phyloP scores from a whole-genome alignment of 73 alveolate genomes.

The Tetrahymena malaccensis region DNA sequence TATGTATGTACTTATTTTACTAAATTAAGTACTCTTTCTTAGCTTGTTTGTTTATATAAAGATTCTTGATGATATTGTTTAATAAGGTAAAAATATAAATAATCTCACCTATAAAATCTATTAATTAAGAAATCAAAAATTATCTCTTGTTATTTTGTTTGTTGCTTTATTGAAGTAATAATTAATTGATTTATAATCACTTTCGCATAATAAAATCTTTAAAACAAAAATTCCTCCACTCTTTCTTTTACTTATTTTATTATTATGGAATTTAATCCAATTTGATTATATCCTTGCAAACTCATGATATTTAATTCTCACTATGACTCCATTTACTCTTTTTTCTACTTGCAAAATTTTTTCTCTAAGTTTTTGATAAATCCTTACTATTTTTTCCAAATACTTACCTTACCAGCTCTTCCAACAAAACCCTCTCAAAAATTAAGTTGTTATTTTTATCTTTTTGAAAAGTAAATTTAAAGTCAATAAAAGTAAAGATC shows the following conservation, averaged over 20 bases:
- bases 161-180: neutral
- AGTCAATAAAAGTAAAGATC: too few relatives aligned
- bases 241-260: too few relatives aligned
- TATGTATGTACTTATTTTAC: neutral
- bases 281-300: neutral
- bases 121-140: neutral
- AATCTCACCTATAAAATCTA: neutral
- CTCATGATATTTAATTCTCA: neutral
- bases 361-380: neutral
- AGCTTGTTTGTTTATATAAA: neutral
- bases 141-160: neutral
- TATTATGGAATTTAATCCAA: neutral
- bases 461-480: too few relatives aligned
- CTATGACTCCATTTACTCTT: neutral
- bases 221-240: neutral
- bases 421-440: neutral
- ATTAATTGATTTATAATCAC: neutral
- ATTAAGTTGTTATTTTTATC: neutral
- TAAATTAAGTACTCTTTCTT: neutral
- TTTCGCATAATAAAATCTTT: neutral
- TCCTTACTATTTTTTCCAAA: neutral
- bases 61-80: neutral
- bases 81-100: neutral
- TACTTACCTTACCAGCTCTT: neutral
- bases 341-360: neutral